phyloP scores from a whole-genome alignment of 805 yeast genomes.

The Wickerhamomyces pijperi region DNA sequence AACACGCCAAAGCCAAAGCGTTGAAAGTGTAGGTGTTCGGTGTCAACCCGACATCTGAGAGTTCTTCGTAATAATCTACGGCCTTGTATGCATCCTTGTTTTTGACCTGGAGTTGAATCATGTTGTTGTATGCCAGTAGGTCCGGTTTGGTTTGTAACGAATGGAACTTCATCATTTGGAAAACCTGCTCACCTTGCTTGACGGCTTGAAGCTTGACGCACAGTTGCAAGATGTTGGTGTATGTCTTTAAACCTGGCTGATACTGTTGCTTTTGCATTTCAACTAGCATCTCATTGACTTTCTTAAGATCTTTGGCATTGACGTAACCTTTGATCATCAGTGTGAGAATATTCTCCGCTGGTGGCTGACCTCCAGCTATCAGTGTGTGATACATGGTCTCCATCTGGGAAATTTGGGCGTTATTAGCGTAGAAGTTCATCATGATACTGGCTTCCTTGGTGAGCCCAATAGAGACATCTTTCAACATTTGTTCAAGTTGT shows the following conservation, averaged over 20 bases:
- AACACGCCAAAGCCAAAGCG: slow-evolving; percentile 59
- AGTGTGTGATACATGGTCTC: slow-evolving; percentile 23
- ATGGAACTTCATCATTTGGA: slow-evolving; percentile 78
- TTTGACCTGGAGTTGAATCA: slow-evolving; percentile 56
- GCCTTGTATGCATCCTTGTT: slow-evolving; percentile 62
- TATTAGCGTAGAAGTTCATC: slow-evolving; percentile 24
- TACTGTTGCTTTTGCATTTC: slow-evolving; percentile 20
- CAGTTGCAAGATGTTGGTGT: slow-evolving; percentile 49
- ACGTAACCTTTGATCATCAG: slow-evolving; percentile 30
- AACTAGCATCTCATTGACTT: slow-evolving; percentile 8
- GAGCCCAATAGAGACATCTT: slow-evolving; percentile 20
- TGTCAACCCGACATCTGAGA: slow-evolving; percentile 28
- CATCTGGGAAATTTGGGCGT: slow-evolving; percentile 17
- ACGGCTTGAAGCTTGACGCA: slow-evolving; percentile 42
- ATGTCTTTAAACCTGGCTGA: slow-evolving; percentile 33
- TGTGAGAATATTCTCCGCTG: slow-evolving; percentile 21
- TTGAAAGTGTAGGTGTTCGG: slow-evolving; percentile 37
- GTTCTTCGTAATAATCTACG: slow-evolving; percentile 63
- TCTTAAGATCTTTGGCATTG: slow-evolving; percentile 19
- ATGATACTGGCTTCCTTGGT: slow-evolving; percentile 20
- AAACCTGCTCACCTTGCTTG: slow-evolving; percentile 57
- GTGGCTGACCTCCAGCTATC: not conserved
- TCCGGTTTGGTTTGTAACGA: slow-evolving; percentile 60
- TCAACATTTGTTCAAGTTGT: slow-evolving; percentile 21
- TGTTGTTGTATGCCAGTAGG: slow-evolving; percentile 52